These are phyloP conservation scores for Neurospora sp. DNA, from an alignment of 495 filamentous ascomycete species.

Conservation along the genomic window DNA sequence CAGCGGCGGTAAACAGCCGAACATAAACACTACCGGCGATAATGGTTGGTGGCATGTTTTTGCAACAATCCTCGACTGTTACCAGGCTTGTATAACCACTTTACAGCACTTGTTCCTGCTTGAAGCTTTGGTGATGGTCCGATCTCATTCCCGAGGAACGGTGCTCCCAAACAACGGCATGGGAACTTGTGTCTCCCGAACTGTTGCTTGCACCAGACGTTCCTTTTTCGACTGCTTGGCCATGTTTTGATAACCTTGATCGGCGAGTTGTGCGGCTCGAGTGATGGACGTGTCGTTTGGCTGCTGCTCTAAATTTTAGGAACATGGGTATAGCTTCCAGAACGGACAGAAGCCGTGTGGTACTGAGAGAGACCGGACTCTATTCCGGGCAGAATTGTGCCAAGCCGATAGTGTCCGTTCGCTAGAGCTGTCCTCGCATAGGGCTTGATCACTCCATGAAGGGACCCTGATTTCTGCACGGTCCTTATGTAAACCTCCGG, in stretches of 20 bases:
- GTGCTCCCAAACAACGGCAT: not conserved
- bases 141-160: not conserved
- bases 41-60: not conserved
- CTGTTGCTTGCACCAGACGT: not conserved
- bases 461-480: not conserved
- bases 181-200: not conserved
- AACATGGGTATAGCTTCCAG: not conserved
- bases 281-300: not conserved
- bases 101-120: not conserved
- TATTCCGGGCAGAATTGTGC: not conserved
- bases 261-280: not conserved
- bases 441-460: not conserved
- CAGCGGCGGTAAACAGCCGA: not conserved
- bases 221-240: not conserved
- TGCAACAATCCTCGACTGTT: not conserved
- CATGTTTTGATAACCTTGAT: not conserved
- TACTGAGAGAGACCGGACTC: not conserved
- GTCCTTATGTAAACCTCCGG: not conserved
- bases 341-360: not conserved
- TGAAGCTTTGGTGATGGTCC: not conserved
- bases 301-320: no score
- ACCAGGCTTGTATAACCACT: not conserved
- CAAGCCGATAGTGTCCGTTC: not conserved
- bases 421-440: not conserved
- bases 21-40: not conserved